These are phyloP conservation scores for Wallacemonas sp. DNA, from an alignment of 208 protist species.

Conservation along the genomic window DNA sequence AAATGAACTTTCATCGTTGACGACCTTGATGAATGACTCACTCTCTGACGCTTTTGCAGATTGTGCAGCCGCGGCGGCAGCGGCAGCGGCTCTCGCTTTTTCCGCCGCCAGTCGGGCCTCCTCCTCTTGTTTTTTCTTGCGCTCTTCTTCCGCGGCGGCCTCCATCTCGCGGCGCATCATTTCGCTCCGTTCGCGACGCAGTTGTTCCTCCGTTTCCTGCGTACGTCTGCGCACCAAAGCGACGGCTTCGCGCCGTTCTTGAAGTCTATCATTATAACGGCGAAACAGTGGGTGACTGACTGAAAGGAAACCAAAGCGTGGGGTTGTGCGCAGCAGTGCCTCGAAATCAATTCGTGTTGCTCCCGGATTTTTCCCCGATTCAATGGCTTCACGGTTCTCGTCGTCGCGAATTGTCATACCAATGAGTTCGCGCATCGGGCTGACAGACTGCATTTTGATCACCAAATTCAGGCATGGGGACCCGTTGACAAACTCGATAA, in stretches of 20 bases:
- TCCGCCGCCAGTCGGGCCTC: constrained; percentile 9
- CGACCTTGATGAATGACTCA: constrained; percentile 57
- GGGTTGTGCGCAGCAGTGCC: constrained; percentile 69
- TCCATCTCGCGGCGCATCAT: constrained; percentile 46
- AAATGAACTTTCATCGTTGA: constrained; percentile 66
- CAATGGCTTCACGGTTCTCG: constrained; percentile 20
- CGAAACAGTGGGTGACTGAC: constrained; percentile 73
- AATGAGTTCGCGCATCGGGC: constrained; percentile 72
- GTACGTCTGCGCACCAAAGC: constrained; percentile 58
- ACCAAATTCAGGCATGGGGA: constrained; percentile 51
- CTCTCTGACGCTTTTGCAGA: constrained; percentile 12
- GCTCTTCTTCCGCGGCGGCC: constrained; percentile 34
- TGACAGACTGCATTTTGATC: constrained; percentile 69
- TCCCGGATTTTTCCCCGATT: background rate
- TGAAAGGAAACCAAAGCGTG: constrained; percentile 81
- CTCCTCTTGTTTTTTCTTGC: constrained; percentile 19
- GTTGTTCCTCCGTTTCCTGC: constrained; percentile 56
- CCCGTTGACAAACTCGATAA: constrained; percentile 35
- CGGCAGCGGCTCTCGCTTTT: constrained; percentile 24
- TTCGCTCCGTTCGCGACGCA: constrained; percentile 54
- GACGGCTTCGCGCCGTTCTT: constrained; percentile 49
- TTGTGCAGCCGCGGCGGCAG: constrained; percentile 5
- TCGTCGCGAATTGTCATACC: constrained; percentile 63
- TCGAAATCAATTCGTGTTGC: constrained; percentile 41
- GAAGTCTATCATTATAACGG: constrained; percentile 61